Evolutionary conservation across 2,329 filamentous ascomycete genomes (phyloP).

Genomic region (Hymenoscyphus fraxineus): DNA sequence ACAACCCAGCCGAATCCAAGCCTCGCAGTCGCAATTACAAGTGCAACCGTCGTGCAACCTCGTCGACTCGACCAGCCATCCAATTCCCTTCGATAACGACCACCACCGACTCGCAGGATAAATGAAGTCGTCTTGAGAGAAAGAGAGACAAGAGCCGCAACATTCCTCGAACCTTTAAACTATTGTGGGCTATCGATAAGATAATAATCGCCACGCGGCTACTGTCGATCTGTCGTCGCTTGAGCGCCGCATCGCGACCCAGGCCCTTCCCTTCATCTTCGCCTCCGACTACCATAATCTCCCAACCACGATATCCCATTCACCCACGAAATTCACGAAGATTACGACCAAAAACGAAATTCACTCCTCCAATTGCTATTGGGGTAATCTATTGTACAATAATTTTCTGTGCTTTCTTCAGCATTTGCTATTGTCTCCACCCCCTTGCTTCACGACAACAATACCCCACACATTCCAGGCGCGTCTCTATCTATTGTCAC

Average conservation of each 20-base stretch:
- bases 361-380: conserved; percentile 2
- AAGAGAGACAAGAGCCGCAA: neutral
- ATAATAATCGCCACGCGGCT: conserved; percentile 2
- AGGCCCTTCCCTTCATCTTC: conserved; percentile 5
- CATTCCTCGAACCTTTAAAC: conserved; percentile 11
- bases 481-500: conserved; percentile 13
- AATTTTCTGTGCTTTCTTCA: conserved; percentile 16
- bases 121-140: conserved; percentile 17
- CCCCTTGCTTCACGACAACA: conserved; percentile 10
- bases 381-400: conserved; percentile 16
- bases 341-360: conserved; percentile 1
- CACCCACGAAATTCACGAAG: neutral
- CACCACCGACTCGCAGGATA: neutral
- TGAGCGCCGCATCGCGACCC: neutral
- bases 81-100: neutral
- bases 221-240: conserved; percentile 1
- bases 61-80: conserved; percentile 3
- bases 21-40: conserved; percentile 12
- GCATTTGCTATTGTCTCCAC: conserved; percentile 7
- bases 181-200: conserved; percentile 10
- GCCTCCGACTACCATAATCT: neutral
- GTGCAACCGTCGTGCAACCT: conserved; percentile 7
- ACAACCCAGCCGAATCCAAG: conserved; percentile 1
- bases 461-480: conserved; percentile 20
- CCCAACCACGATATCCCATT: conserved; percentile 1